These are phyloP conservation scores for Ambrosiella xylebori DNA, from an alignment of 2,329 filamentous ascomycete species.

Conservation along the genomic window DNA sequence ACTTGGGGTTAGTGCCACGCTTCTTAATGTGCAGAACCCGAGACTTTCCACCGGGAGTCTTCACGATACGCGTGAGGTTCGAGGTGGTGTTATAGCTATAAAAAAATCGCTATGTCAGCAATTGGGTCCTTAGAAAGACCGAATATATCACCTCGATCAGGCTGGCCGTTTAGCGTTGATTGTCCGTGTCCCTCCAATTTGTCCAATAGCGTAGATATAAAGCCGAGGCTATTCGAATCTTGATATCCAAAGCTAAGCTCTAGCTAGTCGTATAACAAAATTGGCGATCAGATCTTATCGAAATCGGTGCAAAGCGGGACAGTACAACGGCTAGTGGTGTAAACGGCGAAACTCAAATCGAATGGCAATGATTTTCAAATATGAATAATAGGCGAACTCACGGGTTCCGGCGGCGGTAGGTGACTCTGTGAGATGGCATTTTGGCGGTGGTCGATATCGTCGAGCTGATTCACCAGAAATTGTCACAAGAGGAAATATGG, in stretches of 20 bases:
- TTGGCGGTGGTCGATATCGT: conserved; percentile 28
- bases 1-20: conserved; percentile 95
- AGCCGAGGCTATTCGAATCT: too few relatives aligned
- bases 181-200: too few relatives aligned
- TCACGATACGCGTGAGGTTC: conserved; percentile 90
- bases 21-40: conserved; percentile 99
- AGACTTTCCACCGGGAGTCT: conserved; percentile 91
- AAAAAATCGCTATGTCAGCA: conserved; percentile 1
- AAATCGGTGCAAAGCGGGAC: not conserved
- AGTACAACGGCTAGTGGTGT: not conserved
- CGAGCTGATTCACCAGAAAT: conserved; percentile 18
- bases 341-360: not conserved
- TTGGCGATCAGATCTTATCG: too few relatives aligned
- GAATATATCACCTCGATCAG: too few relatives aligned
- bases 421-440: conserved; percentile 43
- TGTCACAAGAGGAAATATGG: conserved; percentile 10
- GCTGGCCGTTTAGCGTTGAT: too few relatives aligned
- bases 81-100: conserved; percentile 90
- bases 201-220: too few relatives aligned
- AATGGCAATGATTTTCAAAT: not conserved
- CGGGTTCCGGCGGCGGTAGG: conserved; percentile 65
- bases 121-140: not conserved
- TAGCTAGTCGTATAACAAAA: too few relatives aligned
- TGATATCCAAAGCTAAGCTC: too few relatives aligned
- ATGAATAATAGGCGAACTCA: conserved; percentile 30